These are phyloP conservation scores for Eucalyptus pauciflora DNA, from an alignment of 345 rosid species.

Conservation along the genomic window DNA sequence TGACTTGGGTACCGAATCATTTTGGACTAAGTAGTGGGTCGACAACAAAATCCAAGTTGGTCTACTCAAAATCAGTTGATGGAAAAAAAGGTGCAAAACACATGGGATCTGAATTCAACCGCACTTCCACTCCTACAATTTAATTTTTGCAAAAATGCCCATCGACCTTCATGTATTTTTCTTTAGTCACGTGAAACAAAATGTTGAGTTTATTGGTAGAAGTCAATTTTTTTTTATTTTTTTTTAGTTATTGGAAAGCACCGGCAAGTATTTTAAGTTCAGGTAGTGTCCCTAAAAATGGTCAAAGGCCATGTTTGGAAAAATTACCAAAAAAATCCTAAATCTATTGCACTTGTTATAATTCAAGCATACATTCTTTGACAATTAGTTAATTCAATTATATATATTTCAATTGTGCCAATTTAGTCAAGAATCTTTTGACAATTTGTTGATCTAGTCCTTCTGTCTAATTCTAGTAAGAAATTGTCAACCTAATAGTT, in stretches of 20 bases:
- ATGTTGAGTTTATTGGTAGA: background rate
- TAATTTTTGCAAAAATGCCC: background rate
- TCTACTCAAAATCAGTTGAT: background rate
- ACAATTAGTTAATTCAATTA: background rate
- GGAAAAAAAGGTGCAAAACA: background rate
- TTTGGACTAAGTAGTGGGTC: background rate
- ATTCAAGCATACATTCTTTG: background rate
- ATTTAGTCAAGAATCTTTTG: background rate
- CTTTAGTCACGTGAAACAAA: background rate
- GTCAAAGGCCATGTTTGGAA: background rate
- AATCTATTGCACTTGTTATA: too few species aligned
- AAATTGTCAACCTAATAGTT: background rate
- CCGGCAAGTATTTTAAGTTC: background rate
- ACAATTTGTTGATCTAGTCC: background rate
- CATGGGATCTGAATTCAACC: background rate
- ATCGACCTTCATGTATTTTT: background rate
- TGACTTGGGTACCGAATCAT: background rate
- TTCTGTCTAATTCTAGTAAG: fast-evolving
- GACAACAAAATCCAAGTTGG: conserved; percentile 17
- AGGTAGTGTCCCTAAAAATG: background rate
- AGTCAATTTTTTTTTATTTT: background rate
- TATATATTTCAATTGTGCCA: background rate
- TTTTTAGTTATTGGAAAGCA: background rate
- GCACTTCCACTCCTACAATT: background rate
- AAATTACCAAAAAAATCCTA: background rate